These are phyloP conservation scores for Chlorella sorokiniana DNA, from an alignment of 139 green algal genomes.

Conservation along the genomic window DNA sequence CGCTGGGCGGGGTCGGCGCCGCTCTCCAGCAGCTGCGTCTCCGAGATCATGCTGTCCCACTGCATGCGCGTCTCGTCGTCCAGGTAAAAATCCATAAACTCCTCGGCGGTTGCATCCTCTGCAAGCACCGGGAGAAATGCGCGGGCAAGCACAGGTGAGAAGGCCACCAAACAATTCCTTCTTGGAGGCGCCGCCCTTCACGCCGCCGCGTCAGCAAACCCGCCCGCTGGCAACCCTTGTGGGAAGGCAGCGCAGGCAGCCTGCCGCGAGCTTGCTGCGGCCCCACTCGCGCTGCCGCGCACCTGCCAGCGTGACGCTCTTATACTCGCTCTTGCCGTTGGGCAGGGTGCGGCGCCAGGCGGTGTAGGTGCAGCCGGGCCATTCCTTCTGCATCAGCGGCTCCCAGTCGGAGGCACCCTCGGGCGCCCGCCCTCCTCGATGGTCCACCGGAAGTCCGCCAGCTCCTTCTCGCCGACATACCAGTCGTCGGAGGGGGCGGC, in stretches of 20 bases:
- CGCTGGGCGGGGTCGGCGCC: conserved; percentile 35
- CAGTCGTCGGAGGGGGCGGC: not conserved
- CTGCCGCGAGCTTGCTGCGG: no score
- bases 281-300: conserved; percentile 52
- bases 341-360: conserved; percentile 71
- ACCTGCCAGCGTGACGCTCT: conserved; percentile 69
- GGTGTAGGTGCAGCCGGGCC: conserved; percentile 67
- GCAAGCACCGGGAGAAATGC: not conserved
- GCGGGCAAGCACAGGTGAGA: not conserved
- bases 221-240: no score
- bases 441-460: conserved; percentile 20
- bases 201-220: no score
- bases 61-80: conserved; percentile 74
- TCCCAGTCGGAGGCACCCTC: conserved; percentile 18
- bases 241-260: no score
- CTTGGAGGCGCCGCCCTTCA: no score
- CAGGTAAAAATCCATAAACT: conserved; percentile 90
- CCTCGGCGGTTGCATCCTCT: conserved; percentile 73
- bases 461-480: conserved; percentile 16
- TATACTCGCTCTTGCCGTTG: conserved; percentile 89
- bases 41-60: conserved; percentile 84
- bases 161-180: no score
- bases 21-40: conserved; percentile 63
- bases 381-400: conserved; percentile 72
- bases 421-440: conserved; percentile 22